Base-by-base conservation (phyloP, 768 basidiomycete genomes). In the Lactifluus echinatus region DNA sequence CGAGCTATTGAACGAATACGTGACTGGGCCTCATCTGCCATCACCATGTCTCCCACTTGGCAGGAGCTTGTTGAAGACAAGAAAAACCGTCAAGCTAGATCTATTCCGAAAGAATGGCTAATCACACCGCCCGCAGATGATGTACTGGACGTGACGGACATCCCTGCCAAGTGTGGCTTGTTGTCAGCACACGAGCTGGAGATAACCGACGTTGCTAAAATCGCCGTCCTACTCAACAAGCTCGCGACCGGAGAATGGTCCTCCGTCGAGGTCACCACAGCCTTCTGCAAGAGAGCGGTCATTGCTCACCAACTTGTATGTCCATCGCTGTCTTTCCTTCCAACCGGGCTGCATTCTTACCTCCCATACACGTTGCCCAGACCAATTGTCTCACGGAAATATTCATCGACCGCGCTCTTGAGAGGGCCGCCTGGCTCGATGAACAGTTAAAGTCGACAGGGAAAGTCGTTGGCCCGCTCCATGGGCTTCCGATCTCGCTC, bases 51-150 rank as follows among this genome's bases (percentile, higher is more conserved):
- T 10, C 45, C 48, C 15, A 56, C 53, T 31, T 59, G 56, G 61
- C 52, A 56, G 39, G 52, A 50, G 17, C 48, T 61, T n/a, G 50
- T 33, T n/a, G 46, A 53, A 50, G 54, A 59, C 53, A 62, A 64
- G 50, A 59, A 64, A 56, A 50, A 29, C 36, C 48, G 67, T 64
- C 87, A 86, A 65, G 66, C 71, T 19, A 76, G 75, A 3, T 68
- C 75, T 1, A 83, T 89, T 34, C 88, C 89, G 0, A 70, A 74
- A 53, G 80, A 81, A 49, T 91, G 87, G 87, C 62, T 79, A 39
- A 70, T 85, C 45, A 60, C 47, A 26, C 68, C 71, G 0, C 82
- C 82, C n/a, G 64, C 78, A 1, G 66, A 72, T n/a, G 69, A 74
- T 15, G 68, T 73, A 6, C 73, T 76, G 49, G 75, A 83, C 64